Evolutionary conservation across 306 rosid species (phyloP).

Genomic region (Urtica urens): DNA sequence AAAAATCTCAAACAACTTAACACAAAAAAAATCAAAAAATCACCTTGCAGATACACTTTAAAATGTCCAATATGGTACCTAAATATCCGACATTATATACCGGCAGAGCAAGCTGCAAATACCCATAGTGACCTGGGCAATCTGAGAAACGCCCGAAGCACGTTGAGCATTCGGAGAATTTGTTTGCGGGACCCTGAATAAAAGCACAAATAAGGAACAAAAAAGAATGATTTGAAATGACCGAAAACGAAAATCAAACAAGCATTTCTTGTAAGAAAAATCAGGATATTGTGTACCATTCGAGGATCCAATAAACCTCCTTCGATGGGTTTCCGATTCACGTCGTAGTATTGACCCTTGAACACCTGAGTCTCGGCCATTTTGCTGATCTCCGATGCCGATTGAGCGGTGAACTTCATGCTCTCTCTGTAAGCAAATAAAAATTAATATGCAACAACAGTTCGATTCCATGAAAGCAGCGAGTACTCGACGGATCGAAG

Average conservation of each 20-base stretch:
- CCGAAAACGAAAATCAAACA: not conserved
- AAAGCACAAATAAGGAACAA: not conserved
- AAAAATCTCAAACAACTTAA: not conserved
- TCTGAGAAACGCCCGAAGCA: conserved; percentile 46
- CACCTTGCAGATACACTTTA: conserved; percentile 97
- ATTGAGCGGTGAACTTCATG: conserved; percentile 45
- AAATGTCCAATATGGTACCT: conserved; percentile 37
- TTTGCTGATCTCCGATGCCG: conserved; percentile 54
- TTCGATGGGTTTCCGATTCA: conserved; percentile 19
- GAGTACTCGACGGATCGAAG: not conserved
- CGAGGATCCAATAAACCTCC: conserved; percentile 77
- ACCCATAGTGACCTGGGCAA: conserved; percentile 90
- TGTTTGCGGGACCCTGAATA: conserved; percentile 72
- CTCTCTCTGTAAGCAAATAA: conserved; percentile 38
- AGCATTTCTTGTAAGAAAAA: no score
- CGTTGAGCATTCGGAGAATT: conserved; percentile 43
- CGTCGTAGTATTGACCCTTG: conserved; percentile 41
- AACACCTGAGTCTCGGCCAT: conserved; percentile 63
- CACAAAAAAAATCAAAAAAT: not conserved
- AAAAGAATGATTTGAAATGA: no score
- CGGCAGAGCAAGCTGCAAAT: conserved; percentile 54
- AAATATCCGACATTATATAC: conserved; percentile 68
- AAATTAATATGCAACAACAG: not conserved
- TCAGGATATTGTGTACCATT: conserved; percentile 38
- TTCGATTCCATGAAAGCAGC: not conserved